These are phyloP conservation scores for Phytophthora litchii DNA, from an alignment of 352 stramenopile genomes.

Conservation along the genomic window DNA sequence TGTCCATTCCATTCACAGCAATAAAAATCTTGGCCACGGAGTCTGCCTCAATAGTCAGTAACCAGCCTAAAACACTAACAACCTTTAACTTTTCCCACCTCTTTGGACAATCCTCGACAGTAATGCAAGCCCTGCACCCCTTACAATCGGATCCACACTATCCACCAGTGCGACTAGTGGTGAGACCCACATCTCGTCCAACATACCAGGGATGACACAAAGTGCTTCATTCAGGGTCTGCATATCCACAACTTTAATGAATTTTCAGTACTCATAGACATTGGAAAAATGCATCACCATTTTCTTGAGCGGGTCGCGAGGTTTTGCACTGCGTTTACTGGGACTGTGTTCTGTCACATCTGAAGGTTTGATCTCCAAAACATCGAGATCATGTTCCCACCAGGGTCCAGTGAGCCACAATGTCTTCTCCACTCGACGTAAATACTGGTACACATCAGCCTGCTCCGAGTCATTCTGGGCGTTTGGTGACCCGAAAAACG, in stretches of 20 bases:
- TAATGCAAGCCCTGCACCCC: constrained; percentile 54
- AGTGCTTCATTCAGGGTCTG: constrained; percentile 58
- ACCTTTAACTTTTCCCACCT: constrained; percentile 25
- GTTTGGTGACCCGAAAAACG: constrained; percentile 49
- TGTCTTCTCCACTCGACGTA: constrained; percentile 47
- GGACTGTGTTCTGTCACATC: background rate
- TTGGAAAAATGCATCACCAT: constrained; percentile 8
- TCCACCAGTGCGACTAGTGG: constrained; percentile 63
- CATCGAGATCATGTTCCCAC: constrained; percentile 33
- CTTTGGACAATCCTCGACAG: constrained; percentile 53
- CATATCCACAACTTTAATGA: background rate
- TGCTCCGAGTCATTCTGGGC: constrained; percentile 39
- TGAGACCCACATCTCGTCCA: constrained; percentile 71
- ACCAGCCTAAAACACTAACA: background rate
- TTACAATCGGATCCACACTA: constrained; percentile 53
- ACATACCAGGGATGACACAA: constrained; percentile 50
- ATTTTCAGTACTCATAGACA: background rate
- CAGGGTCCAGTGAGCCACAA: constrained; percentile 46
- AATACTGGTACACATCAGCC: constrained; percentile 48
- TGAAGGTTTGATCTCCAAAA: constrained; percentile 1
- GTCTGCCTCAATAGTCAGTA: constrained; percentile 25
- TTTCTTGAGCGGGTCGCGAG: constrained; percentile 34
- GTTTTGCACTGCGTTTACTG: constrained; percentile 14
- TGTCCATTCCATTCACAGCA: constrained; percentile 51
- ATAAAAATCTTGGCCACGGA: constrained; percentile 55